phyloP scores from a whole-genome alignment of 2,329 filamentous ascomycete genomes.

The Shiraia bambusicola region DNA sequence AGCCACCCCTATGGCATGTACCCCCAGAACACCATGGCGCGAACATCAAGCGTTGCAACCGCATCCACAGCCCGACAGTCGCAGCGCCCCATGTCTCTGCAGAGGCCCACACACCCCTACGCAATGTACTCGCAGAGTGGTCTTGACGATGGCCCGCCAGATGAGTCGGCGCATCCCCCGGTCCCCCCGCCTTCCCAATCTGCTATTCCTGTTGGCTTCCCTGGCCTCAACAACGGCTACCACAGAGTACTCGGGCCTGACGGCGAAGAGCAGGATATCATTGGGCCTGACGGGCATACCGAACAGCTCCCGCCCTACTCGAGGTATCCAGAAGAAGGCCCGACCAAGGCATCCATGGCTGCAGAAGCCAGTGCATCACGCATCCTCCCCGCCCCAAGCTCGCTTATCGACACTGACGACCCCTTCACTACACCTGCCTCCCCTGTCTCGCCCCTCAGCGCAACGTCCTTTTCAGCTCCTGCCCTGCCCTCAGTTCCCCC shows the following conservation, averaged over 20 bases:
- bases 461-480: constrained; percentile 21
- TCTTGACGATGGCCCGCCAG: constrained; percentile 44
- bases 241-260: constrained; percentile 73
- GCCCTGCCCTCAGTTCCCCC: constrained; percentile 23
- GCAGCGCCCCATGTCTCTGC: constrained; percentile 60
- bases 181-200: constrained; percentile 46
- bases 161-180: constrained; percentile 25
- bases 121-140: constrained; percentile 82
- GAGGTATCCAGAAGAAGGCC: constrained; percentile 77
- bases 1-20: constrained; percentile 87
- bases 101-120: constrained; percentile 80
- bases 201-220: constrained; percentile 71
- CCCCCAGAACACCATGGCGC: constrained; percentile 61
- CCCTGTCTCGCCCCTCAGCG: constrained; percentile 23
- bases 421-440: constrained; percentile 29
- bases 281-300: constrained; percentile 83
- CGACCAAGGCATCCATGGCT: constrained; percentile 56
- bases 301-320: constrained; percentile 92
- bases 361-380: constrained; percentile 38
- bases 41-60: constrained; percentile 68
- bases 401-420: constrained; percentile 25
- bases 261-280: constrained; percentile 84
- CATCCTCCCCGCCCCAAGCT: constrained; percentile 21
- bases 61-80: constrained; percentile 65
- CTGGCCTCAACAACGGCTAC: constrained; percentile 65